Percentiles rank a stretch among this genome's conserved stretches.
phyloP scores from a whole-genome alignment of 2,329 filamentous ascomycete species.

The Botryosphaeria dothidea region DNA sequence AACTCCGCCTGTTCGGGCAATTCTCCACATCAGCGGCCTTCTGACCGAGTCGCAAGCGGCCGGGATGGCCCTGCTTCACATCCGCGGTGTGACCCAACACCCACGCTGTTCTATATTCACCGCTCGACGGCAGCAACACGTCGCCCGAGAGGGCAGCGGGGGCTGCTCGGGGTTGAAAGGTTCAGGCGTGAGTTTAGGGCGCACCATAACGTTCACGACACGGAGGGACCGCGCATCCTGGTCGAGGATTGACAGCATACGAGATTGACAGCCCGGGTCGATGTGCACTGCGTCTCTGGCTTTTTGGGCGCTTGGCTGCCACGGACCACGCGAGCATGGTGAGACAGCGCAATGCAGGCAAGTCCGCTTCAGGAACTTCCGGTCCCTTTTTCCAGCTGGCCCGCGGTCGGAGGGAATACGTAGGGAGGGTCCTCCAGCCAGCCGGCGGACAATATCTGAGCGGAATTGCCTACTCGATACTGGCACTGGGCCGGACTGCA shows the following conservation, averaged over 20 bases:
- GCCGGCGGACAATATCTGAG: not conserved
- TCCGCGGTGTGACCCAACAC: slow-evolving; percentile 11
- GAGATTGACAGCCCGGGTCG: slow-evolving; percentile 7
- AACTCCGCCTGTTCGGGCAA: not conserved
- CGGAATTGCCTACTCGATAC: slow-evolving; percentile 5
- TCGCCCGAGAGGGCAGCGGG: not conserved
- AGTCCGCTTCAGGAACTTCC: slow-evolving; percentile 10
- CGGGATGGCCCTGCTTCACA: not conserved
- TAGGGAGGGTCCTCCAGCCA: not conserved
- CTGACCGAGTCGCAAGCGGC: not conserved
- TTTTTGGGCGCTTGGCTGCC: not conserved
- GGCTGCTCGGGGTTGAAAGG: not conserved
- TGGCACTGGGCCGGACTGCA: slow-evolving; percentile 1
- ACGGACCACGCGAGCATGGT: slow-evolving; percentile 12
- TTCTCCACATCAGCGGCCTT: slow-evolving; percentile 12
- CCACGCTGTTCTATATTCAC: slow-evolving; percentile 4
- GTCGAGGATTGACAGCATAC: slow-evolving; percentile 7
- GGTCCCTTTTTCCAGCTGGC: not conserved
- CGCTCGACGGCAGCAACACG: not conserved
- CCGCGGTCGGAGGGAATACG: slow-evolving; percentile 6
- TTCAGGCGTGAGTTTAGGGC: slow-evolving; percentile 1
- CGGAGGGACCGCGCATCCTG: slow-evolving; percentile 5
- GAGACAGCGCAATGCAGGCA: slow-evolving; percentile 8
- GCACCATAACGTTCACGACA: slow-evolving; percentile 17
- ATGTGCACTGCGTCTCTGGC: not conserved